Conservation (phyloP, 805 yeast genomes). For the Candida arabinofermentans region DNA sequence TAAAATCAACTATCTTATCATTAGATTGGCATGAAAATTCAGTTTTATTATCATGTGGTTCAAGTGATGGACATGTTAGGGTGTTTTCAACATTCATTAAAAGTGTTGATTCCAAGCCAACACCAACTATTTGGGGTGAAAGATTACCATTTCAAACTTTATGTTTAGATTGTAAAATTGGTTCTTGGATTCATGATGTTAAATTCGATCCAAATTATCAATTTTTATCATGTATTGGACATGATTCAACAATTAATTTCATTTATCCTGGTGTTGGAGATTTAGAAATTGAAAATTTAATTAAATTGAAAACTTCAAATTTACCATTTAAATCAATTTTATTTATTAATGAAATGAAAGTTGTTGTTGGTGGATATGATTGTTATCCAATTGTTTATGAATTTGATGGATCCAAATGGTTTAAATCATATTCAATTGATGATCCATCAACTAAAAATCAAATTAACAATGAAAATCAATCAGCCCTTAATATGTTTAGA, state of each 20-base stretch:
- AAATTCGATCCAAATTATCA: constrained; percentile 79
- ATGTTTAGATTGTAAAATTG: constrained; percentile 72
- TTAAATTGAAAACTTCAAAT: constrained; percentile 58
- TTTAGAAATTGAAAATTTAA: constrained; percentile 53
- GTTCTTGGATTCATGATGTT: constrained; percentile 92
- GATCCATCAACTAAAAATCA: constrained; percentile 43
- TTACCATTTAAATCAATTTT: constrained; percentile 78
- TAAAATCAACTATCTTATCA: constrained; percentile 78
- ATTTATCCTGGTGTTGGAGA: constrained; percentile 64
- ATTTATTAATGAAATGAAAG: constrained; percentile 61
- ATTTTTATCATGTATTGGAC: constrained; percentile 75
- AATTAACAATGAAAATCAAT: constrained; percentile 60
- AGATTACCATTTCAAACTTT: constrained; percentile 91
- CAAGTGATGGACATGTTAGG: constrained; percentile 89
- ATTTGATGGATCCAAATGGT: constrained; percentile 67
- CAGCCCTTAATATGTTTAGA: constrained; percentile 89
- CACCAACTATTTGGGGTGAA: constrained; percentile 85
- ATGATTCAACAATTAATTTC: constrained; percentile 79
- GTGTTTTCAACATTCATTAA: constrained; percentile 88
- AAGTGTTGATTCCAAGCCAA: constrained; percentile 81
- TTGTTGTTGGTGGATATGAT: constrained; percentile 89
- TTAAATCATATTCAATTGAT: constrained; percentile 55
- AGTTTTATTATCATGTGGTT: constrained; percentile 83
- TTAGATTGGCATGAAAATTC: constrained; percentile 93
- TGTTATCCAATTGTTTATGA: constrained; percentile 84